Evolutionary conservation across 2,329 filamentous ascomycete species (phyloP).

Genomic region (Paracoccidioides lutzii): DNA sequence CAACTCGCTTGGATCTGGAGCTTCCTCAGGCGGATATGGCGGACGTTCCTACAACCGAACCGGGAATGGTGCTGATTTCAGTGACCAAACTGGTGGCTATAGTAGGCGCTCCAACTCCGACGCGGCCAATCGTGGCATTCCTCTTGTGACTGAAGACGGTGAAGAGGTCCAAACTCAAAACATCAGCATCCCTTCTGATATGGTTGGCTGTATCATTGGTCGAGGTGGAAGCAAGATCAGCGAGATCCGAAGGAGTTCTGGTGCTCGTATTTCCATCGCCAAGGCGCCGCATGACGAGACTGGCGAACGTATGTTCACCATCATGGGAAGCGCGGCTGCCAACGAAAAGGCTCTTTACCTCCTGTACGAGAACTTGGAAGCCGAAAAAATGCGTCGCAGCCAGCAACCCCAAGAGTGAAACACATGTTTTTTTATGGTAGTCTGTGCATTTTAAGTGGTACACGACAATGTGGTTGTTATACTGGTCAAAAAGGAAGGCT

Average conservation of each 20-base stretch:
- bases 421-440: not conserved
- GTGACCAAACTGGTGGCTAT: conserved; percentile 61
- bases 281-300: conserved; percentile 95
- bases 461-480: not conserved
- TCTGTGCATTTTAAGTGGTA: not conserved
- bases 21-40: conserved; percentile 40
- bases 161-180: conserved; percentile 98
- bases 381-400: conserved; percentile 96
- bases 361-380: conserved; percentile 96
- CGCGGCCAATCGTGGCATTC: conserved; percentile 63
- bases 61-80: conserved; percentile 95
- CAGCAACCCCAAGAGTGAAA: conserved; percentile 51
- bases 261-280: conserved; percentile 92
- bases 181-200: conserved; percentile 97
- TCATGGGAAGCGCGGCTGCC: conserved; percentile 84
- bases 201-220: conserved; percentile 99
- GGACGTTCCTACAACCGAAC: conserved; percentile 76
- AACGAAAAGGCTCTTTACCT: conserved; percentile 95
- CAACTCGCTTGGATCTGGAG: conserved; percentile 36
- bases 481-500: not conserved
- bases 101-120: conserved; percentile 75
- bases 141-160: conserved; percentile 86
- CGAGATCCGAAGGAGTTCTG: conserved; percentile 93
- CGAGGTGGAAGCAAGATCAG: conserved; percentile 93
- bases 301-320: conserved; percentile 99